Conservation (phyloP, 129 eudicot genomes). For the Gnaphalium uliginosum region DNA sequence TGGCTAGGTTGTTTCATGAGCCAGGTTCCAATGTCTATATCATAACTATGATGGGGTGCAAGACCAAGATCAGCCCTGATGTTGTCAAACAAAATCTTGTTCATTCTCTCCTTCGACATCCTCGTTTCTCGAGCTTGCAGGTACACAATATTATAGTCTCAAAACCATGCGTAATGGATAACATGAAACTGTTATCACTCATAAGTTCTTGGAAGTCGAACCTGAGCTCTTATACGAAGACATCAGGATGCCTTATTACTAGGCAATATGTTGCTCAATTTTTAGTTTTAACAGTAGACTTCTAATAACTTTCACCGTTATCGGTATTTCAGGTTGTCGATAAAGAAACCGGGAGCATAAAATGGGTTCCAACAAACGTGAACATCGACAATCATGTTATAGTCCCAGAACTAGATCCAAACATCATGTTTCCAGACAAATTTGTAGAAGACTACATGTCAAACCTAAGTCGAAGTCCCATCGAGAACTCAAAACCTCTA, state of each 20-base stretch:
- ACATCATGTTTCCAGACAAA: constrained; percentile 40
- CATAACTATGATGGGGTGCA: constrained; percentile 41
- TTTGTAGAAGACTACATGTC: constrained; percentile 50
- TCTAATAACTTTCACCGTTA: background rate
- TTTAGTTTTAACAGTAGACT: background rate
- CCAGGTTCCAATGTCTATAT: constrained; percentile 50
- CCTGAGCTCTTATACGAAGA: no score
- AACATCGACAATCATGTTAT: constrained; percentile 52
- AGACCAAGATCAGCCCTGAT: constrained; percentile 39
- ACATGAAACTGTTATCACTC: background rate
- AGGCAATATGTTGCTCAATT: background rate
- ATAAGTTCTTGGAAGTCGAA: no score
- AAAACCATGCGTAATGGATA: background rate
- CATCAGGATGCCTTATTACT: no score
- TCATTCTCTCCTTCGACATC: constrained; percentile 41
- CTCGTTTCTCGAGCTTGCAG: constrained; percentile 55
- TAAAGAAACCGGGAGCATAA: constrained; percentile 30
- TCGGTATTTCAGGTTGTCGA: constrained; percentile 37
- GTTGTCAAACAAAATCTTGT: constrained; percentile 37
- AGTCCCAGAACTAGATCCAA: constrained; percentile 41
- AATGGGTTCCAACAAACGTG: constrained; percentile 49
- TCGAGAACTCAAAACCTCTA: constrained; percentile 45
- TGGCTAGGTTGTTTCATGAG: constrained; percentile 48
- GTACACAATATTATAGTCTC: constrained; percentile 14
- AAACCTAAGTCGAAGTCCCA: constrained; percentile 41